Evolutionary conservation across 768 basidiomycete genomes (phyloP), one percentile per base, ranked within the genome.

Genomic region (Boletus subcaerulescens): DNA sequence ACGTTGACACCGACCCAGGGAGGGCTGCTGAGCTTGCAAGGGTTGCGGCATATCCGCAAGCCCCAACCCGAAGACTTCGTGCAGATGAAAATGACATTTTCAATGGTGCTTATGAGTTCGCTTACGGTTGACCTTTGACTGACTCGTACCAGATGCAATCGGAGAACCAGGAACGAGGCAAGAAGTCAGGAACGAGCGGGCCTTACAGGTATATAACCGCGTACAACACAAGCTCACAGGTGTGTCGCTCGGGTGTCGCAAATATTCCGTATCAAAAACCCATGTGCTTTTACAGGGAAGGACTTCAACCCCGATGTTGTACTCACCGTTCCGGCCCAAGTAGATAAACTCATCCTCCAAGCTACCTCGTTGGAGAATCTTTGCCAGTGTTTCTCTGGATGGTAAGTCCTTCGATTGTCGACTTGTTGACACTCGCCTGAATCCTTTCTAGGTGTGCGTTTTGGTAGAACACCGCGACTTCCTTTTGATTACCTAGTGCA

Each of bases 351-450:
- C 50, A 98, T 99, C 58, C 80, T 86, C 58, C 93, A 98, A 70
- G 93, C 97, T 5, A 97, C 91, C 5, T 87, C 91, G 14, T 71
- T 98, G 42, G 95, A 98, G 71, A 97, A 98, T 69, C 82, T 98
- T 3, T 97, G 93, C 69, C 95, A 96, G 69, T 94, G 93, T 65
- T 97, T 96, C 77, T 91, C 93, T 57, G 94, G 94, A 70, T 96
- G 93, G 94, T 88, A 64, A 42, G 55, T 33, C 38, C 12, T 26
- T 52, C 12, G 13, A 17, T 44, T 32, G 29, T 26, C 50, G 7
- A 2, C 22, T 9, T 31, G 18, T 58, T 42, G 31, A 31, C 31
- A 50, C 46, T 52, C 32, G 32, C 15, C 45, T 35, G 7, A 59
- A 12, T n/a, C 29, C 48, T 57, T 39, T 38, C 15, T 55, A 81